Percentiles rank a stretch among this genome's conserved stretches.
Conservation (phyloP, 805 yeast genomes). For the Candida stauntonica region DNA sequence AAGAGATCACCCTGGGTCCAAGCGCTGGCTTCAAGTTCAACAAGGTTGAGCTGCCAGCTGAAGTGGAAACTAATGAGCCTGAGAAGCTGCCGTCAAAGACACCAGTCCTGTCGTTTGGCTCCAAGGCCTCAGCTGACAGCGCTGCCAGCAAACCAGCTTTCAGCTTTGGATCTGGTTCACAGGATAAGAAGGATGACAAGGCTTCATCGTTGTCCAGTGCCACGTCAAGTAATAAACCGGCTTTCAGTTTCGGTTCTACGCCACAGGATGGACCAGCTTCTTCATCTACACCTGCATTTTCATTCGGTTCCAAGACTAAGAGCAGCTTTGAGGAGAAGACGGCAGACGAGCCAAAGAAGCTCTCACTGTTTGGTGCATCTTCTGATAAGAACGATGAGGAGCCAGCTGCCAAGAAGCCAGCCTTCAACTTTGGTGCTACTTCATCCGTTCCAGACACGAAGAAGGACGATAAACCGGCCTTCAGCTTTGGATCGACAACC, state of each 20-base stretch:
- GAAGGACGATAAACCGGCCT: slow-evolving; percentile 10
- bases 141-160: slow-evolving; percentile 4
- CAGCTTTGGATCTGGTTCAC: slow-evolving; percentile 7
- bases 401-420: not conserved
- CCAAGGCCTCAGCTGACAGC: not conserved
- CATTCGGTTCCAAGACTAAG: slow-evolving; percentile 4
- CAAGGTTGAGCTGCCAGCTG: slow-evolving; percentile 1
- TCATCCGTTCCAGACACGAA: not conserved
- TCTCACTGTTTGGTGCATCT: slow-evolving; percentile 1
- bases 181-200: slow-evolving; percentile 1
- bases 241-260: slow-evolving; percentile 9
- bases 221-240: slow-evolving; percentile 5
- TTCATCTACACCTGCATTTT: not conserved
- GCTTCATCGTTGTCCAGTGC: not conserved
- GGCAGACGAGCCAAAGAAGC: not conserved
- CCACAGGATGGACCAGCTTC: not conserved
- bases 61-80: not conserved
- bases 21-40: slow-evolving; percentile 29
- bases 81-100: too few relatives aligned
- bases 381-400: not conserved
- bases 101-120: slow-evolving; percentile 12
- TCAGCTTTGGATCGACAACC: slow-evolving; percentile 7
- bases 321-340: slow-evolving; percentile 2
- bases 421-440: not conserved
- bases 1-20: slow-evolving; percentile 19